Percentiles rank a stretch among this genome's conserved stretches.
These are phyloP conservation scores for Suillus americanus DNA, from an alignment of 768 basidiomycete genomes.

Conservation along the genomic window DNA sequence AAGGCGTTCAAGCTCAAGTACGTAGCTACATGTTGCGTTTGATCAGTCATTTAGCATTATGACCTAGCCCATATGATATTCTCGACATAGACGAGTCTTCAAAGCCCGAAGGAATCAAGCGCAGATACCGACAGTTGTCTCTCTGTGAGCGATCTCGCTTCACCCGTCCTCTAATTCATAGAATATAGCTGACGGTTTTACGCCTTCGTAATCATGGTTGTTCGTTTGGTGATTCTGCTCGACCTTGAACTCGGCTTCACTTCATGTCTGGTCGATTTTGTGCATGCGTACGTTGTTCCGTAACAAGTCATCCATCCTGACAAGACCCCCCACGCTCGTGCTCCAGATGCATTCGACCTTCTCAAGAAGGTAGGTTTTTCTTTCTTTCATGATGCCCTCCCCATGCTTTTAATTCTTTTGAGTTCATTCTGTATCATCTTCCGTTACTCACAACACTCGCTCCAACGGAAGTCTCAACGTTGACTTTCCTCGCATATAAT, in stretches of 20 bases:
- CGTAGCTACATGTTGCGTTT: slow-evolving; percentile 24
- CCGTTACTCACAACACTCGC: background rate
- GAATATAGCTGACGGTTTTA: slow-evolving; percentile 5
- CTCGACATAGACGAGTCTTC: slow-evolving; percentile 74
- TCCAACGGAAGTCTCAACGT: background rate
- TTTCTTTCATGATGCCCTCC: background rate
- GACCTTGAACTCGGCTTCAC: background rate
- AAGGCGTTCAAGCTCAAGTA: slow-evolving; percentile 97
- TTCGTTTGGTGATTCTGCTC: background rate
- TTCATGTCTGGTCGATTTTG: slow-evolving; percentile 7
- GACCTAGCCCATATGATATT: slow-evolving; percentile 87
- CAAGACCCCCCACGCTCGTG: slow-evolving; percentile 86
- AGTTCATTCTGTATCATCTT: background rate
- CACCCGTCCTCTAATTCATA: background rate
- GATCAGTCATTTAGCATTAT: background rate
- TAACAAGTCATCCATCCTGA: slow-evolving; percentile 94
- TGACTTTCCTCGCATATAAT: background rate
- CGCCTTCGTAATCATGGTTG: slow-evolving; percentile 3
- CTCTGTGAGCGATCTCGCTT: slow-evolving; percentile 57
- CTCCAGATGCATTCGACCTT: slow-evolving; percentile 90
- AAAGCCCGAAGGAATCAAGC: slow-evolving; percentile 84
- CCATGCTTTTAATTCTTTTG: background rate
- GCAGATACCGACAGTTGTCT: slow-evolving; percentile 81
- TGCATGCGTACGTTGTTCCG: slow-evolving; percentile 42
- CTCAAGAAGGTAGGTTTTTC: slow-evolving; percentile 77